These are phyloP conservation scores for Fusarium fracticaudum DNA, from an alignment of 2,329 filamentous ascomycete species.

Conservation along the genomic window DNA sequence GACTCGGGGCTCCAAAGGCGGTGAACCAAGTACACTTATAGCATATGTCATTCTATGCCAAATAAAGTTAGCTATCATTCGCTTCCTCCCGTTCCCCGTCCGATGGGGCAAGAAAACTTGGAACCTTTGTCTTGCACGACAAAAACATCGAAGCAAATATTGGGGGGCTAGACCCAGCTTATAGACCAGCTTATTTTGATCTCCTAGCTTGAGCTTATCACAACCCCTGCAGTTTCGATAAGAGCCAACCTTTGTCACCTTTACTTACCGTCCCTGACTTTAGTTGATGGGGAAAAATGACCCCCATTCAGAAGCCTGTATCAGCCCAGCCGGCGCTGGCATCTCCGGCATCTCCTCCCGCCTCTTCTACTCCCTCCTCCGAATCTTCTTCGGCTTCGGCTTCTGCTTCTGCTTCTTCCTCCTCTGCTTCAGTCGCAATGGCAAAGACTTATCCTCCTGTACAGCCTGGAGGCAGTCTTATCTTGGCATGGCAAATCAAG, in stretches of 20 bases:
- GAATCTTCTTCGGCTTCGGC: not conserved
- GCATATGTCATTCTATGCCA: constrained; percentile 12
- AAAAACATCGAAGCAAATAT: not conserved
- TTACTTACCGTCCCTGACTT: constrained; percentile 12
- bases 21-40: constrained; percentile 18
- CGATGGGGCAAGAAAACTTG: not conserved
- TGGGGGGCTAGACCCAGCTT: fast-evolving
- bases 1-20: not conserved
- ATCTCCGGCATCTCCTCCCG: constrained; percentile 37
- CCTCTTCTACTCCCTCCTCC: constrained; percentile 21
- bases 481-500: constrained; percentile 94
- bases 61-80: constrained; percentile 19
- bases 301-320: constrained; percentile 36
- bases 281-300: constrained; percentile 36
- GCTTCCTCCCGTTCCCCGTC: constrained; percentile 35
- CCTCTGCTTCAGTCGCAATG: constrained; percentile 38
- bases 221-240: constrained; percentile 28
- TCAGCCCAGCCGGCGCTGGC: constrained; percentile 38
- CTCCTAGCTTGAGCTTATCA: constrained; percentile 19
- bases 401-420: constrained; percentile 17
- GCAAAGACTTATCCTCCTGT: constrained; percentile 75
- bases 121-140: too few species aligned
- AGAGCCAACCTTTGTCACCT: constrained; percentile 30
- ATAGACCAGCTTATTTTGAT: not conserved
- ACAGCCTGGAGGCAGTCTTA: constrained; percentile 90